Conservation (phyloP, 176 grass and related monocot genomes). For the Musa troglodytarum region DNA sequence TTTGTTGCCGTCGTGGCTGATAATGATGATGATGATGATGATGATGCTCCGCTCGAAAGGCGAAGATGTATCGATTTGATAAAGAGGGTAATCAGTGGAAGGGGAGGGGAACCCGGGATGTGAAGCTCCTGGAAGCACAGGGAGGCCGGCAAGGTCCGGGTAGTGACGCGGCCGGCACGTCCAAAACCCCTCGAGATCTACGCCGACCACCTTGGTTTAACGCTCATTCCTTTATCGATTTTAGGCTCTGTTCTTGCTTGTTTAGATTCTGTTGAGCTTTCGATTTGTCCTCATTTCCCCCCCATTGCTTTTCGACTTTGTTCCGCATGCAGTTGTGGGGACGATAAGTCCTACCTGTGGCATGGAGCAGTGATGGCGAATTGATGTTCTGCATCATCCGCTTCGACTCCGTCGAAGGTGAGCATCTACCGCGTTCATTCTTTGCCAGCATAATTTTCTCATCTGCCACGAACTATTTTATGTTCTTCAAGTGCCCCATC, state of each 20-base stretch:
- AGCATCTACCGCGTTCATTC: neutral
- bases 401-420: neutral
- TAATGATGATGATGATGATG: neutral
- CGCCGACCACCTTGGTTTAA: constrained; percentile 42
- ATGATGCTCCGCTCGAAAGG: constrained; percentile 29
- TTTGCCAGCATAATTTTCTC: neutral
- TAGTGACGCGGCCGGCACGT: constrained; percentile 63
- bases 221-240: neutral
- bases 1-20: constrained; percentile 13
- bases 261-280: neutral
- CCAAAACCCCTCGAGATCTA: constrained; percentile 61
- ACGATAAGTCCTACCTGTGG: constrained; percentile 3
- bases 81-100: constrained; percentile 65
- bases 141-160: constrained; percentile 50
- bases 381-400: neutral
- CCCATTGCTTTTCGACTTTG: too few species aligned
- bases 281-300: neutral
- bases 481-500: neutral
- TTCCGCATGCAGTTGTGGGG: neutral
- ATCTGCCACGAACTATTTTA: neutral
- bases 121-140: constrained; percentile 62
- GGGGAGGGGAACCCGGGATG: constrained; percentile 47
- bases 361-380: neutral
- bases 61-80: constrained; percentile 58
- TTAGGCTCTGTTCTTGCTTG: neutral